Percentiles rank a stretch among this genome's conserved stretches.
These are phyloP conservation scores for Acanthamoeba rhysodes DNA, from an alignment of 208 protist species.

Conservation along the genomic window DNA sequence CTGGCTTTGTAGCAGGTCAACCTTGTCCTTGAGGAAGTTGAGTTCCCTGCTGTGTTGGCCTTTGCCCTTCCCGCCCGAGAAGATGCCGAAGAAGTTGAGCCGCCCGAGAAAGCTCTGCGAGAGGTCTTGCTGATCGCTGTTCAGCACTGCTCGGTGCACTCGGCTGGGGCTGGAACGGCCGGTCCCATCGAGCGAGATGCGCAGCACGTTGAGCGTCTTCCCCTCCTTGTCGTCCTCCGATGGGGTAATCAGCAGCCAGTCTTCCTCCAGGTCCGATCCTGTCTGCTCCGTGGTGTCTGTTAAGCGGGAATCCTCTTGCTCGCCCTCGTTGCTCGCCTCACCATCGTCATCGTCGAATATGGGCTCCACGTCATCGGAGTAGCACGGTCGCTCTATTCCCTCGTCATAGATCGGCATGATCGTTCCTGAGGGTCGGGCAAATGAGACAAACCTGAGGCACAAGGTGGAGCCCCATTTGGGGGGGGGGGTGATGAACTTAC, in stretches of 20 bases:
- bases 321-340: background rate
- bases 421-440: background rate
- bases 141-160: background rate
- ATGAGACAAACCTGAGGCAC: background rate
- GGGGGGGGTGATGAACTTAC: background rate
- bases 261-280: background rate
- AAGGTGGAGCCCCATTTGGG: no score
- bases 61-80: background rate
- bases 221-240: background rate
- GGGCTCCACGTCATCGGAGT: constrained; percentile 10
- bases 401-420: constrained; percentile 55
- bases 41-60: constrained; percentile 13
- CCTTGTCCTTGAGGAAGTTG: constrained; percentile 45
- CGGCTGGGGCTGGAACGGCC: background rate
- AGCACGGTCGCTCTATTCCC: background rate
- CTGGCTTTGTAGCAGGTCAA: constrained; percentile 18
- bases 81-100: constrained; percentile 46
- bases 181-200: background rate
- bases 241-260: constrained; percentile 12
- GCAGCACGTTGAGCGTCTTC: background rate
- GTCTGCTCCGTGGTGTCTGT: background rate
- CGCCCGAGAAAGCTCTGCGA: constrained; percentile 20
- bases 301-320: background rate
- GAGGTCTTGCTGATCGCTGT: background rate
- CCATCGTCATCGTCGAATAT: no score